These are phyloP conservation scores for Oldenlandia corymbosa DNA, from an alignment of 257 asterid genomes.

Conservation along the genomic window DNA sequence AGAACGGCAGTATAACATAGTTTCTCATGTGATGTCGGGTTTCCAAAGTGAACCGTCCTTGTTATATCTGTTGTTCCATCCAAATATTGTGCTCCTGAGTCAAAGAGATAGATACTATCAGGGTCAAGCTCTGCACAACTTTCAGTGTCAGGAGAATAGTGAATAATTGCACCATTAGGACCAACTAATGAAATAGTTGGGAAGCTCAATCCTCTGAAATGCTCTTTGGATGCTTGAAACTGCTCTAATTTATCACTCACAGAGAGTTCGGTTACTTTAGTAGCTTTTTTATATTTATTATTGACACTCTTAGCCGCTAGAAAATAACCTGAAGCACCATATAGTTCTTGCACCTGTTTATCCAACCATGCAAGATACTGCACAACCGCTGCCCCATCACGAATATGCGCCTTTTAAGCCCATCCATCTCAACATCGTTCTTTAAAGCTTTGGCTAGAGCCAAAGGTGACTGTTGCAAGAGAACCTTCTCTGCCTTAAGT, in stretches of 20 bases:
- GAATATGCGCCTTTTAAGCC: constrained; percentile 86
- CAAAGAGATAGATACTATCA: constrained; percentile 69
- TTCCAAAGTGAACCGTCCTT: constrained; percentile 92
- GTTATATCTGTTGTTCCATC: constrained; percentile 99
- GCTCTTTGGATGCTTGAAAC: constrained; percentile 94
- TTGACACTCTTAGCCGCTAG: constrained; percentile 36
- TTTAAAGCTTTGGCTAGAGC: constrained; percentile 89
- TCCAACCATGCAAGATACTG: constrained; percentile 92
- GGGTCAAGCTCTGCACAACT: constrained; percentile 93
- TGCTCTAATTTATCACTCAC: constrained; percentile 91
- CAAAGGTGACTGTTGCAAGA: constrained; percentile 72
- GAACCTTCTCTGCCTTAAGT: constrained; percentile 55
- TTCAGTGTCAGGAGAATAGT: constrained; percentile 64
- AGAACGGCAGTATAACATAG: constrained; percentile 96
- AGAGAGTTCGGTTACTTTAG: constrained; percentile 73
- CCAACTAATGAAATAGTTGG: constrained; percentile 93
- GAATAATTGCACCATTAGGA: constrained; percentile 89
- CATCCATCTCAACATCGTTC: constrained; percentile 91
- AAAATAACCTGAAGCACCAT: constrained; percentile 95
- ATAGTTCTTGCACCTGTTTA: constrained; percentile 83
- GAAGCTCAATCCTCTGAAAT: constrained; percentile 89
- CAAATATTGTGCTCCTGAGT: constrained; percentile 97
- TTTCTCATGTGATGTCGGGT: constrained; percentile 88
- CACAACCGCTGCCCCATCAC: constrained; percentile 98
- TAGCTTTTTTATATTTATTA: constrained; percentile 38